Conservation (phyloP, 768 basidiomycete genomes). For the Mycena galopus region DNA sequence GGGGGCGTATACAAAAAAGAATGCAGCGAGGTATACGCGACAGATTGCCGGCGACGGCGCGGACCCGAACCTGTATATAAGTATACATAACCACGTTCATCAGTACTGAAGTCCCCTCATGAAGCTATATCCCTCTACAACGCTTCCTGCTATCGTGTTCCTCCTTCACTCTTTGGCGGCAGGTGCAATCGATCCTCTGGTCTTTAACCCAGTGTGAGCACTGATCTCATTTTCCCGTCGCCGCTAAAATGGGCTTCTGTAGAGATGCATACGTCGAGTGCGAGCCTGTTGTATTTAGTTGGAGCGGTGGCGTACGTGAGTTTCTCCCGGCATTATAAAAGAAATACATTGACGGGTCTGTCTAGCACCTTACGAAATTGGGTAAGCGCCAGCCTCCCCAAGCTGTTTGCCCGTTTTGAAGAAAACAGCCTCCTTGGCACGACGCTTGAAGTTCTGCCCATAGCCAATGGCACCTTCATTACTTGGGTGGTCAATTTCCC, state of each 20-base stretch:
- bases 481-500: slow-evolving; percentile 26
- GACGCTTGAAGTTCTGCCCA: slow-evolving; percentile 5
- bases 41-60: slow-evolving; percentile 10
- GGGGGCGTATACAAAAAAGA: no score
- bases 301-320: slow-evolving; percentile 19
- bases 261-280: slow-evolving; percentile 22
- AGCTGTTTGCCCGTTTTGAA: slow-evolving; percentile 14
- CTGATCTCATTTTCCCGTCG: slow-evolving; percentile 19
- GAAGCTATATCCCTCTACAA: slow-evolving; percentile 23
- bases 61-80: slow-evolving; percentile 19
- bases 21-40: no score
- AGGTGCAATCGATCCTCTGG: slow-evolving; percentile 23
- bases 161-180: slow-evolving; percentile 25
- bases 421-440: slow-evolving; percentile 18
- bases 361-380: slow-evolving; percentile 18
- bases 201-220: slow-evolving; percentile 24
- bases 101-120: slow-evolving; percentile 20
- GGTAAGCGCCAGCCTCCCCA: slow-evolving; percentile 20
- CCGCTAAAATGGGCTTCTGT: slow-evolving; percentile 17
- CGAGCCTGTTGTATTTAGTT: slow-evolving; percentile 22
- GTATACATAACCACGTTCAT: slow-evolving; percentile 9
- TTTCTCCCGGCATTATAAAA: slow-evolving; percentile 21
- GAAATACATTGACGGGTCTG: slow-evolving; percentile 22
- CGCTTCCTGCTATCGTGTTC: slow-evolving; percentile 22
- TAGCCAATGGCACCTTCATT: slow-evolving; percentile 3